Conservation (phyloP, 148 eudicot genomes). For the Hydrangea macrophylla region DNA sequence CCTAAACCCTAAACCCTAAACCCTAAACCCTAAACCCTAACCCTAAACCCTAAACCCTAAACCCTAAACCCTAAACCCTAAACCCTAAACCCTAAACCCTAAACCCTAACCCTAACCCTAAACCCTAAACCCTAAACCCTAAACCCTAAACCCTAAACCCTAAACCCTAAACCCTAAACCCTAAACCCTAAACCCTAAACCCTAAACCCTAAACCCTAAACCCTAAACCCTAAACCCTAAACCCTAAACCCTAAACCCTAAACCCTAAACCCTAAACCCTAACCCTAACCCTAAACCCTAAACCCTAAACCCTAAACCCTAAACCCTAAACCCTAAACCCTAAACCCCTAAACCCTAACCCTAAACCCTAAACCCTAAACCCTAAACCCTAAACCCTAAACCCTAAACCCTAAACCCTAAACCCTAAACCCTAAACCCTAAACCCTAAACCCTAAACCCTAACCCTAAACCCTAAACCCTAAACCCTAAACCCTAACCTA, state of each 20-base stretch:
- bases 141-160: conserved; percentile 3
- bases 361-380: background rate
- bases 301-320: conserved; percentile 7
- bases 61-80: conserved; percentile 13
- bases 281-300: conserved; percentile 5
- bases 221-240: conserved; percentile 15
- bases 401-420: conserved; percentile 7
- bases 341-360: conserved; percentile 1
- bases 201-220: conserved; percentile 15
- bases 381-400: background rate
- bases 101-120: too few relatives aligned
- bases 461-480: conserved; percentile 12
- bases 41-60: conserved; percentile 15
- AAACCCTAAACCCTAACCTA: conserved; percentile 14
- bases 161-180: conserved; percentile 8
- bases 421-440: conserved; percentile 2
- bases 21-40: too few relatives aligned
- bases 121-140: too few relatives aligned
- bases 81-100: too few relatives aligned
- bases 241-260: conserved; percentile 16
- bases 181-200: conserved; percentile 15
- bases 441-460: conserved; percentile 9
- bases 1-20: too few relatives aligned
- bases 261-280: conserved; percentile 9
- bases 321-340: conserved; percentile 3